Base-by-base conservation (phyloP, 805 yeast genomes). In the Yarrowia alimentaria region DNA sequence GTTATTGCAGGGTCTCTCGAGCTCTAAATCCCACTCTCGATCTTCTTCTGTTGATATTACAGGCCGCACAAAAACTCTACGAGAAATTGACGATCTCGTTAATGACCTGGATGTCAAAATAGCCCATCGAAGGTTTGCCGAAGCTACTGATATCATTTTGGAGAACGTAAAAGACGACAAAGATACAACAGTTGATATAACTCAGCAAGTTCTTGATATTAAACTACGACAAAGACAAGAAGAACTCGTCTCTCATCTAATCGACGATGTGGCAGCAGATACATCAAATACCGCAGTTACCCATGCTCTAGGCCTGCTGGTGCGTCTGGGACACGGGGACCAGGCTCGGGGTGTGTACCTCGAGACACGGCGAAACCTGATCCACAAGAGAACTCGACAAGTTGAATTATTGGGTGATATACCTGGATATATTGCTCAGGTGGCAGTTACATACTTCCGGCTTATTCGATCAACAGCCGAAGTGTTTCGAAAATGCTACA, bases 101-200 rank as follows among this genome's bases (percentile, higher is more conserved):
- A 88, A 84, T 59, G 87, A 83, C 51, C 72, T 83, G 32, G 93
- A 85, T 61, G 78, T 82, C 11, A 72, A 72, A 51, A 71, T 84
- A 19, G 82, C 86, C 9, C 81, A 83, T 58, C 75, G 77, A 49
- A 72, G 75, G 51, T 82, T 74, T 64, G 60, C 68, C 35, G 68
- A 64, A 13, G 73, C 79, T 0, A 73, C 73, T 3, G 68, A 64
- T 3, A 54, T 62, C n/a, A 53, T 57, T 37, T 38, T 49, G 3
- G 51, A 52, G 5, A 56, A 54, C 11, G 56, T 61, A 13, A 34
- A 25, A 10, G 52, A 55, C 37, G 60, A 57, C 21, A 40, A 40
- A 11, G 33, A 40, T 1, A 40, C 33, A 24, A 13, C 33, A 28
- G n/a, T n/a, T n/a, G 60, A 54, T 11, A 56, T 51, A 32, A 55